Conservation (phyloP, 768 basidiomycete species). For the button mushroom (Agaricus bisporus) region DNA sequence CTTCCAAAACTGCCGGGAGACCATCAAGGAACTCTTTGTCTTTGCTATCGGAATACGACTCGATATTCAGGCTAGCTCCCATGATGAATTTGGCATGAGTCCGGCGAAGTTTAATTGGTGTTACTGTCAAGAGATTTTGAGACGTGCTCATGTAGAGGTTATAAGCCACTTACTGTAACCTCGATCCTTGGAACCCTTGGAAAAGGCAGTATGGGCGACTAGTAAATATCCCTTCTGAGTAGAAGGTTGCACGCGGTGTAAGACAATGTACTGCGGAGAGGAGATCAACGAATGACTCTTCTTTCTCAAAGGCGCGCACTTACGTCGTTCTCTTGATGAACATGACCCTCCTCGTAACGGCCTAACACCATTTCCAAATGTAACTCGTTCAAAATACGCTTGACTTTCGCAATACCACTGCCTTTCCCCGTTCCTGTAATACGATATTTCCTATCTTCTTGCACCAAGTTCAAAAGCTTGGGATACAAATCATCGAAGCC, state of each 20-base stretch:
- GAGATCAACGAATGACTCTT: neutral
- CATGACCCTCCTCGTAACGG: conserved; percentile 87
- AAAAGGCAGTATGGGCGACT: conserved; percentile 89
- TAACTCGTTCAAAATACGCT: conserved; percentile 77
- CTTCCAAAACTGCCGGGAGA: conserved; percentile 61
- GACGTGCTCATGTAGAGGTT: neutral
- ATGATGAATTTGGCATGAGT: conserved; percentile 77
- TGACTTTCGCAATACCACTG: conserved; percentile 52
- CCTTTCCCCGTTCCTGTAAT: conserved; percentile 48
- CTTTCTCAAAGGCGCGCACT: conserved; percentile 23
- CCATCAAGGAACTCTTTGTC: conserved; percentile 59
- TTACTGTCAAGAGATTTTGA: conserved; percentile 41
- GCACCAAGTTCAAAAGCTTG: conserved; percentile 85
- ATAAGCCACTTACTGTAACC: conserved; percentile 57
- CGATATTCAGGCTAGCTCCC: conserved; percentile 69
- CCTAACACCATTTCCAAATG: conserved; percentile 90
- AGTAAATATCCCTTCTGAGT: conserved; percentile 91
- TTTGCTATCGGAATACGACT: conserved; percentile 47
- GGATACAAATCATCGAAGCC: conserved; percentile 98
- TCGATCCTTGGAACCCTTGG: conserved; percentile 73
- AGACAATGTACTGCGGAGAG: conserved; percentile 72
- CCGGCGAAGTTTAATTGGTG: conserved; percentile 76
- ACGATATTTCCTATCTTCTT: conserved; percentile 77
- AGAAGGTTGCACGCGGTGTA: conserved; percentile 86
- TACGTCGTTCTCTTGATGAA: conserved; percentile 94